Evolutionary conservation across 306 rosid species (phyloP).

Genomic region (Cicer yamashitae): DNA sequence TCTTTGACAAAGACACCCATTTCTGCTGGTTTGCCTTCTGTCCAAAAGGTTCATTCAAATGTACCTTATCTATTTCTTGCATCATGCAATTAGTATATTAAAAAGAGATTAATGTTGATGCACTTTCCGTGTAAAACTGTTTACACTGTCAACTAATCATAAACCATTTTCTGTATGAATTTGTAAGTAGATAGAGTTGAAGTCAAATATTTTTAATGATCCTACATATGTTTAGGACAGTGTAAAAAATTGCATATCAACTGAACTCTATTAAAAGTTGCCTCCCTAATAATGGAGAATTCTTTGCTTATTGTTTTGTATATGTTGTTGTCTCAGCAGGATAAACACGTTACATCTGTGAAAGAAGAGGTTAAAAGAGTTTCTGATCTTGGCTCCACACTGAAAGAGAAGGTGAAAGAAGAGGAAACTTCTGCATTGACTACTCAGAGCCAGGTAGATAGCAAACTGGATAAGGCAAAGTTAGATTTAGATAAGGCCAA

Average conservation of each 20-base stretch:
- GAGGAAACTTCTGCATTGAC: constrained; percentile 29
- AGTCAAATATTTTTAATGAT: no score
- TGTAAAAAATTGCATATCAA: no score
- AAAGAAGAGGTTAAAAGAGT: constrained; percentile 5
- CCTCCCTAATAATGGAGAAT: constrained; percentile 33
- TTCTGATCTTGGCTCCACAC: constrained; percentile 24
- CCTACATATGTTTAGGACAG: no score
- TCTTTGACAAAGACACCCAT: constrained; percentile 49
- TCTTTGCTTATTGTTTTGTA: constrained; percentile 35
- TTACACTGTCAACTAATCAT: no score
- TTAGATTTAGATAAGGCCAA: constrained; percentile 23
- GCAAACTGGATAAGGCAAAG: constrained; percentile 17
- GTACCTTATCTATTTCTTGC: constrained; percentile 36
- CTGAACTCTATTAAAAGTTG: constrained; percentile 4
- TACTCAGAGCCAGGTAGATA: constrained; percentile 12
- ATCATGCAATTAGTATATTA: constrained; percentile 20
- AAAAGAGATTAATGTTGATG: not conserved
- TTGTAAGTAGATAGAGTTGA: no score
- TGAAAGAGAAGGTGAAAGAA: constrained; percentile 43
- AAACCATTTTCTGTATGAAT: no score
- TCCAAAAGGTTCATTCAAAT: constrained; percentile 53
- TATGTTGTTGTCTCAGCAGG: constrained; percentile 44
- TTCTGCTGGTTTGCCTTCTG: constrained; percentile 42
- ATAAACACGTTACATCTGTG: constrained; percentile 42
- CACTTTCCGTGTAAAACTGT: no score